Evolutionary conservation across 768 basidiomycete species (phyloP), one percentile per base, ranked within the genome.

Genomic region (Asterophora lycoperdoides): DNA sequence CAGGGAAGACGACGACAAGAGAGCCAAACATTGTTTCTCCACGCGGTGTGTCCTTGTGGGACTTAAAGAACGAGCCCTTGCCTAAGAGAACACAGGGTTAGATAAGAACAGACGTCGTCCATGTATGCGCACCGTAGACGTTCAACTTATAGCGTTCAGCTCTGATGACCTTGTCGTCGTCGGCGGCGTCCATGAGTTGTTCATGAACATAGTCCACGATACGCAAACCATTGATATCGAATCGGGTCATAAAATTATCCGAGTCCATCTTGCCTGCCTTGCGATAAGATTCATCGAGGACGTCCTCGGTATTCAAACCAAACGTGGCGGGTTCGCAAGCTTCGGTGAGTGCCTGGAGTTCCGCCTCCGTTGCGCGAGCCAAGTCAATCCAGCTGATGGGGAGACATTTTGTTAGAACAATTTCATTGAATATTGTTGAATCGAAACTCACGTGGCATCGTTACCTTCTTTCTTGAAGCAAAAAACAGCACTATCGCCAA

Each of bases 1-100:
- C 72, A n/a, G 78, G 78, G 42, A 78, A 68, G 15, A 75, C 67
- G 33, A 80, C 53, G 1, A 80, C 71, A 8, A 83, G 67, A 1
- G 79, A 79, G 1, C 74, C 78, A 33, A 81, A 73, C 71, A 79
- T 78, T 23, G 56, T 54, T 7, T 65, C 62, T 8, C 62, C 56
- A 9, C 71, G 69, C 3, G 74, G 76, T 0, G 77, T 77, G 49
- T 79, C 79, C 36, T 71, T 65, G 53, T 78, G 78, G 1, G 72
- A 35, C 54, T 76, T 77, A 66, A 79, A 80, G 56, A 76, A 78
- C 0, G 68, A 68, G 9, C 64, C 76, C 37, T 67, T 56, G 1
- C 66, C 74, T 75, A 44, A 14, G 26, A 28, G 53, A 23, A 15
- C 17, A 4, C 28, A 30, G 11, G 1, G 17, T 2, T n/a, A n/a